These are phyloP conservation scores for Saturnispora zaruensis DNA, from an alignment of 805 yeast genomes.

Conservation along the genomic window DNA sequence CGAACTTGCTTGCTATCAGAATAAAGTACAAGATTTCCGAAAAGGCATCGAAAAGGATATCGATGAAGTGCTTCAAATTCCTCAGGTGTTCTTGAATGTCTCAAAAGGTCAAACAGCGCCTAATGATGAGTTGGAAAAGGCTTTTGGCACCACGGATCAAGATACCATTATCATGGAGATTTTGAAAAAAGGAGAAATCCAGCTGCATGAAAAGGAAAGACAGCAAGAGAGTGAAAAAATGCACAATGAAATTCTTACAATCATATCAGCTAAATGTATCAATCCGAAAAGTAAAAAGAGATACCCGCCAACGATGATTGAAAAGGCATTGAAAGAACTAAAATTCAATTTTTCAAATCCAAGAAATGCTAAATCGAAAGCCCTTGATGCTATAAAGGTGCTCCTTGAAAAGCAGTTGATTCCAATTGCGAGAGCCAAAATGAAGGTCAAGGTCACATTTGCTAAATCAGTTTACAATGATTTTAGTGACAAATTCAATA, in stretches of 20 bases:
- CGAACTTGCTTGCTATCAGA: constrained; percentile 94
- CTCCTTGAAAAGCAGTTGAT: constrained; percentile 72
- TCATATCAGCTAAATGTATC: constrained; percentile 82
- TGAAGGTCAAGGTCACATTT: constrained; percentile 70
- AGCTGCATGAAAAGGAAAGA: constrained; percentile 88
- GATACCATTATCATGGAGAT: constrained; percentile 75
- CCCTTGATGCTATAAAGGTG: constrained; percentile 80
- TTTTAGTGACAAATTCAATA: constrained; percentile 22
- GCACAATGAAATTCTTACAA: constrained; percentile 66
- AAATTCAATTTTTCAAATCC: constrained; percentile 68
- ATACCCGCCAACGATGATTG: constrained; percentile 91
- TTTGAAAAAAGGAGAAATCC: constrained; percentile 85
- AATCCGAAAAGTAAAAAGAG: constrained; percentile 85
- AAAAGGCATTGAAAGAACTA: constrained; percentile 68
- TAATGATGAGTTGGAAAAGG: constrained; percentile 64
- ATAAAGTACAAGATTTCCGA: constrained; percentile 94
- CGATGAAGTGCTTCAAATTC: constrained; percentile 93
- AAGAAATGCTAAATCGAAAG: constrained; percentile 65
- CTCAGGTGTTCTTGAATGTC: constrained; percentile 87
- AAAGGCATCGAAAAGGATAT: constrained; percentile 82
- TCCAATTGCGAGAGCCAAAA: constrained; percentile 90
- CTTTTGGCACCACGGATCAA: constrained; percentile 69
- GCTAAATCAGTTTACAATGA: constrained; percentile 43
- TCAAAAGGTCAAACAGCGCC: constrained; percentile 93
- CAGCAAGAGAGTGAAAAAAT: constrained; percentile 51